Evolutionary conservation across 2,329 filamentous ascomycete genomes (phyloP).

Genomic region (Chaetomium sp.): DNA sequence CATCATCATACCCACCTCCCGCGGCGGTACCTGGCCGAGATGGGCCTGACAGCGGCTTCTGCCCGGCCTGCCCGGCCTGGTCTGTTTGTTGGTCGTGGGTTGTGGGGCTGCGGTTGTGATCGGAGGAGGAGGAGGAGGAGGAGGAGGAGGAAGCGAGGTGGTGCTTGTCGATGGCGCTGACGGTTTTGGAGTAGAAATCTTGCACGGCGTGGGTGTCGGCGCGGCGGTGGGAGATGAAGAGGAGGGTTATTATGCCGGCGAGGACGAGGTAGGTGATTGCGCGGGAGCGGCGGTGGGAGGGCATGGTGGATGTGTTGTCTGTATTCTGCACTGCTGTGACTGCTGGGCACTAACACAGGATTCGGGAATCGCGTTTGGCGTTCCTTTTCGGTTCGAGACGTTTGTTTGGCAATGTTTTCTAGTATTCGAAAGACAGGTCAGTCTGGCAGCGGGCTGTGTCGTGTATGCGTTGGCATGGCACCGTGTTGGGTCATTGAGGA

Average conservation of each 20-base stretch:
- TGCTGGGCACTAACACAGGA: no score
- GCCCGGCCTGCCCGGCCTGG: slow-evolving; percentile 16
- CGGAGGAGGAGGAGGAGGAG: no score
- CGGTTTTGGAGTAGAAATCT: slow-evolving; percentile 56
- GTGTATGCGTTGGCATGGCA: no score
- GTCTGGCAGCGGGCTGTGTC: no score
- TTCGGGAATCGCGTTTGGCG: no score
- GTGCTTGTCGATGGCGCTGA: slow-evolving; percentile 44
- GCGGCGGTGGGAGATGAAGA: slow-evolving; percentile 61
- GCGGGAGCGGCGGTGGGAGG: slow-evolving; percentile 21
- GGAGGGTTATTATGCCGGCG: slow-evolving; percentile 56
- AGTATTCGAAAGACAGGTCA: no score
- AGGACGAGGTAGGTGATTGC: slow-evolving; percentile 55
- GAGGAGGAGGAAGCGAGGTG: slow-evolving; percentile 13
- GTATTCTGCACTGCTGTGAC: not conserved
- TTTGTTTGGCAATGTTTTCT: no score
- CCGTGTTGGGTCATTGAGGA: no score
- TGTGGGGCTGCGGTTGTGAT: no score
- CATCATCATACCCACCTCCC: slow-evolving; percentile 48
- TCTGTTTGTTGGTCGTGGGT: no score
- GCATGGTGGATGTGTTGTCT: slow-evolving; percentile 17
- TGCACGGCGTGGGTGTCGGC: slow-evolving; percentile 39
- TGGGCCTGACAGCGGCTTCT: slow-evolving; percentile 32
- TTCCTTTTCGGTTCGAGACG: no score
- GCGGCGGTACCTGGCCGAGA: no score